phyloP scores from a whole-genome alignment of 306 rosid species.

The Purshia tridentata region DNA sequence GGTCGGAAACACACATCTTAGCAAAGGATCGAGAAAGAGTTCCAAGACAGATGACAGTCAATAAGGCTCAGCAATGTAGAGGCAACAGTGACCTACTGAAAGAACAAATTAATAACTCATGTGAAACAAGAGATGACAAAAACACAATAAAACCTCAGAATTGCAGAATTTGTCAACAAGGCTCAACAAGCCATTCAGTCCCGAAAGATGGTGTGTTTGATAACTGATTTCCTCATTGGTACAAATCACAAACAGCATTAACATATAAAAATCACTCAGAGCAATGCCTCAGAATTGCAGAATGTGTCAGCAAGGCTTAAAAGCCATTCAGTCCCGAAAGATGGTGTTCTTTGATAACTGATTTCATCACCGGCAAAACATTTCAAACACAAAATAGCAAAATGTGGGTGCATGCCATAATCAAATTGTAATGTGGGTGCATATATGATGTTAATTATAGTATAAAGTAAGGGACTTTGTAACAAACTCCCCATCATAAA shows the following conservation, averaged over 20 bases:
- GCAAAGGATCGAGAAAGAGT: no score
- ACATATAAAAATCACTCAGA: no score
- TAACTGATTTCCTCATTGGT: no score
- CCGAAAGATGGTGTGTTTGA: constrained; percentile 88
- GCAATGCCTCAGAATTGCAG: constrained; percentile 40
- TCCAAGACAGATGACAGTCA: no score
- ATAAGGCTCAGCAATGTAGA: no score
- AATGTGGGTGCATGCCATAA: constrained; percentile 56
- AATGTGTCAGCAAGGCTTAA: constrained; percentile 39
- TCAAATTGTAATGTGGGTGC: constrained; percentile 54
- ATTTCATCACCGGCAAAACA: constrained; percentile 42
- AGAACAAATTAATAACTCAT: no score
- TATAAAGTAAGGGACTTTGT: constrained; percentile 23
- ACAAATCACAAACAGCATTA: no score
- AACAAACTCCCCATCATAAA: constrained; percentile 39
- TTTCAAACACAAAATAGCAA: not conserved
- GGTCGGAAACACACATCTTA: no score
- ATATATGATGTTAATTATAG: constrained; percentile 40
- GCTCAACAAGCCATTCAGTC: constrained; percentile 56
- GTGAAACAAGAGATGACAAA: not conserved
- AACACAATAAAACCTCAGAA: constrained; percentile 27
- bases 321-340: constrained; percentile 77
- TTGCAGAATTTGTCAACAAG: constrained; percentile 42
- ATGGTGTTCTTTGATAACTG: constrained; percentile 42
- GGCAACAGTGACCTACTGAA: no score